phyloP scores from a whole-genome alignment of 2,329 filamentous ascomycete species.

The Calonectria henricotiae region DNA sequence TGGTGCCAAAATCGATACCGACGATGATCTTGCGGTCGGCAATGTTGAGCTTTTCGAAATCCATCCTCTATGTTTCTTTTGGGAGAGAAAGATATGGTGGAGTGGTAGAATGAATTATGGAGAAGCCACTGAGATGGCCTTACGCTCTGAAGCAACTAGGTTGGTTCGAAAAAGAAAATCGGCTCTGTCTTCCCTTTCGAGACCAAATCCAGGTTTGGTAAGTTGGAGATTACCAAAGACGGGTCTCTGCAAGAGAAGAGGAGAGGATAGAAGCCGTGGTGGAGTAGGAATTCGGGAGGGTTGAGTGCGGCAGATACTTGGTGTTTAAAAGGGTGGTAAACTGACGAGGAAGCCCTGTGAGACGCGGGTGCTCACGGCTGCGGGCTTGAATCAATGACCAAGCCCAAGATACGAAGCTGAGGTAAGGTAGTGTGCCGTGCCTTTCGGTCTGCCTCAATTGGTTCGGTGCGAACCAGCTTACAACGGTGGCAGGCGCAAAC shows the following conservation, averaged over 20 bases:
- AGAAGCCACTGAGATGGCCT: slow-evolving; percentile 8
- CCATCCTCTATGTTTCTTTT: slow-evolving; percentile 50
- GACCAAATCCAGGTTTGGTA: neutral
- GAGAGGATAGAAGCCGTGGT: neutral
- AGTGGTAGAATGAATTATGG: slow-evolving; percentile 2
- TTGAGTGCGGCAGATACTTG: slow-evolving; percentile 27
- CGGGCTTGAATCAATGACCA: slow-evolving; percentile 12
- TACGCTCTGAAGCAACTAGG: neutral
- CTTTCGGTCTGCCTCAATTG: neutral
- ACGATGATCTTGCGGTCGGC: slow-evolving; percentile 64
- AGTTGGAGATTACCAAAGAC: neutral
- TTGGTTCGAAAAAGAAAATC: neutral
- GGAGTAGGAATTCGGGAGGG: neutral
- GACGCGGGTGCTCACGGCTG: slow-evolving; percentile 5
- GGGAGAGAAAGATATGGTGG: neutral
- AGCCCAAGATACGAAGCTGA: slow-evolving; percentile 22
- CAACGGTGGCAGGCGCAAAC: slow-evolving; percentile 19
- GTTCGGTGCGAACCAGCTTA: slow-evolving; percentile 4
- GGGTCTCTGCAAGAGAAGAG: neutral
- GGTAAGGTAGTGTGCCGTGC: slow-evolving; percentile 9
- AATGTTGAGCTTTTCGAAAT: slow-evolving; percentile 57
- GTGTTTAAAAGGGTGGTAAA: slow-evolving; percentile 30
- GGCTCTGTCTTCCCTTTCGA: neutral
- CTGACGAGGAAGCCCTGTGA: slow-evolving; percentile 23
- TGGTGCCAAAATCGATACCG: slow-evolving; percentile 71